These are phyloP conservation scores for Vicia sativa DNA, from an alignment of 306 rosid genomes.

Conservation along the genomic window DNA sequence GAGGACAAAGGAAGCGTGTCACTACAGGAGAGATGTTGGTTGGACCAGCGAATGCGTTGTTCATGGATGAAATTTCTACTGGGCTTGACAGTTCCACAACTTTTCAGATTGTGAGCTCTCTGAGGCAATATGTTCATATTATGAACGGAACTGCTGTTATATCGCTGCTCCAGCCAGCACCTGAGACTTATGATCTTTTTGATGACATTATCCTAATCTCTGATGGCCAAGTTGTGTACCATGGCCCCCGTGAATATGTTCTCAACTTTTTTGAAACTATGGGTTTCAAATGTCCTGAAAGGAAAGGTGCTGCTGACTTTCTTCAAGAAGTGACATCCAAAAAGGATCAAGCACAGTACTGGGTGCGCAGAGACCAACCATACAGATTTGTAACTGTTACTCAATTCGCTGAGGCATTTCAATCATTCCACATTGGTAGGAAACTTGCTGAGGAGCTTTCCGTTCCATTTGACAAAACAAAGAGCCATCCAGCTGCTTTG, in stretches of 20 bases:
- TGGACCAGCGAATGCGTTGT: conserved; percentile 58
- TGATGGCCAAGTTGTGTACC: conserved; percentile 54
- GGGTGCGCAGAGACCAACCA: conserved; percentile 46
- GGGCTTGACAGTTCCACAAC: conserved; percentile 65
- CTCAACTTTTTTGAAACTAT: conserved; percentile 51
- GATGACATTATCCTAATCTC: conserved; percentile 56
- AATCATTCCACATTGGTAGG: conserved; percentile 48
- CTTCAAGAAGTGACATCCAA: conserved; percentile 63
- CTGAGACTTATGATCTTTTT: conserved; percentile 55
- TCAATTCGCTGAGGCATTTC: conserved; percentile 51
- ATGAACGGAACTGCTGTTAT: conserved; percentile 52
- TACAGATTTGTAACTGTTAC: conserved; percentile 47
- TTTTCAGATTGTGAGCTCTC: conserved; percentile 51
- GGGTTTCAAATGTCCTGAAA: conserved; percentile 59
- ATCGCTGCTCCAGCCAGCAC: conserved; percentile 59
- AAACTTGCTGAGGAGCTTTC: conserved; percentile 43
- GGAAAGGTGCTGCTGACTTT: conserved; percentile 60
- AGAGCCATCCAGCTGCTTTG: conserved; percentile 55
- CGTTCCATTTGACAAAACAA: conserved; percentile 47
- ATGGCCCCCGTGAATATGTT: conserved; percentile 53
- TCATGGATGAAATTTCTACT: conserved; percentile 64
- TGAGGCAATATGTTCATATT: conserved; percentile 49
- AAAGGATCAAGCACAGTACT: conserved; percentile 59
- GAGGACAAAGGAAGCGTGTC: conserved; percentile 82
- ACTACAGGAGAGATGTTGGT: conserved; percentile 70